These are phyloP conservation scores for Colletotrichum magnum DNA, from an alignment of 2,329 filamentous ascomycete genomes.

Conservation along the genomic window DNA sequence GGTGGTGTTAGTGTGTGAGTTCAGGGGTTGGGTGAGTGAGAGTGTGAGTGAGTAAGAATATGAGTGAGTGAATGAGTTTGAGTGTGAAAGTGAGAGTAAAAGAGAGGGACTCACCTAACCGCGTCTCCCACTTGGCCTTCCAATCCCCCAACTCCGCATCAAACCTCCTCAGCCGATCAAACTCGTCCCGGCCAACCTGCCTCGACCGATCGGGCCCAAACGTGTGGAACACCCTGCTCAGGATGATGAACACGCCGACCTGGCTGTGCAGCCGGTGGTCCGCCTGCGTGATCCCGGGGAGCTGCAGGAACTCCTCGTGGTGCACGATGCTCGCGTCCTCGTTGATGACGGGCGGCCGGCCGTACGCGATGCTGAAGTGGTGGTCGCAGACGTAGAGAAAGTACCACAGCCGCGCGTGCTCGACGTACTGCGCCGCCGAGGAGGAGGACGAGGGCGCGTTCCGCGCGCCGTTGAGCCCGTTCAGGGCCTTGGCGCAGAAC, in stretches of 20 bases:
- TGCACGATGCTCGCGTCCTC: constrained; percentile 71
- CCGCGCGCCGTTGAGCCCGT: constrained; percentile 52
- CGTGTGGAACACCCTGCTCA: constrained; percentile 69
- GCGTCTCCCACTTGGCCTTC: constrained; percentile 53
- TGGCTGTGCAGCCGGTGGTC: constrained; percentile 72
- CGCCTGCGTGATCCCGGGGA: constrained; percentile 63
- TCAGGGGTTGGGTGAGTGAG: not conserved
- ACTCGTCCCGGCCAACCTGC: constrained; percentile 50
- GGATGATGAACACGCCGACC: constrained; percentile 71
- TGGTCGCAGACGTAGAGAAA: constrained; percentile 76
- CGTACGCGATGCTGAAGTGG: constrained; percentile 75
- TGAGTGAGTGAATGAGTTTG: not conserved
- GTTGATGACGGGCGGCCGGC: constrained; percentile 70
- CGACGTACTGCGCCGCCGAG: constrained; percentile 62
- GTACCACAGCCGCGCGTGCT: constrained; percentile 74
- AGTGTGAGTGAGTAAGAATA: no score
- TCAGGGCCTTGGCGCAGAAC: constrained; percentile 63
- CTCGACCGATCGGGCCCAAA: constrained; percentile 69
- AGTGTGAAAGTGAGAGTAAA: no score
- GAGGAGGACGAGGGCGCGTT: no score
- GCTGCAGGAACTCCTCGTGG: constrained; percentile 67
- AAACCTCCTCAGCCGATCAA: constrained; percentile 48
- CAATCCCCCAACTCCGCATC: constrained; percentile 52
- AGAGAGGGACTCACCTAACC: constrained; percentile 46
- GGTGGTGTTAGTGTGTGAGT: not conserved